Evolutionary conservation across 352 stramenopile genomes (phyloP), one percentile per base, ranked within the genome.

Genomic region (Pythium periplocum): DNA sequence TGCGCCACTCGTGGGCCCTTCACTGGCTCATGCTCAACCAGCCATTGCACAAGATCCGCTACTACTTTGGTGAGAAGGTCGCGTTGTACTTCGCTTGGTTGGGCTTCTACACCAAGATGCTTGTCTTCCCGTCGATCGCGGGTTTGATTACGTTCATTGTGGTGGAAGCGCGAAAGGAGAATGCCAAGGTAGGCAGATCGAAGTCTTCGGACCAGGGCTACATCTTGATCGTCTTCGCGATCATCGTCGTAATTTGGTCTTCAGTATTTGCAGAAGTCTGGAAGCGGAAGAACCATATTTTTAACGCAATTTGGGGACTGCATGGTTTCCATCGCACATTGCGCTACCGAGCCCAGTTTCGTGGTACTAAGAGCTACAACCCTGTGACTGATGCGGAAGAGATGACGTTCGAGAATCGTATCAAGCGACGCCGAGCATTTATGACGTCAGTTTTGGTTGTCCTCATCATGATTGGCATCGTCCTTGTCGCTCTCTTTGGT

Each of bases 101-200:
- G 35, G 87, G 87, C 7, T 96, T 95, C 53, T 97, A 96, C 72
- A 97, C 88, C n/a, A 93, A 93, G 71, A 93, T 95, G 83, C 73
- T 97, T 3, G 26, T 96, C 1, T 75, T 95, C 39, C 86, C 87
- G 9, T 66, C 78, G 6, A 74, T 94, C 6, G 64, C 82, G 0
- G 89, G 89, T 11, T 70, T 96, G 46, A 78, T 90, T 47, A 87
- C 92, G 11, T 94, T 80, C 51, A 53, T 68, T 9, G 78, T 84
- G 7, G 63, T 86, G 12, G 64, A 88, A 57, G 42, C 33, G 5
- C 52, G 49, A 8, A 74, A 60, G 4, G 65, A 68, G 3, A 50
- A 78, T 11, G 55, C 71, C 10, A 64, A 57, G n/a, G 69, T 56
- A 5, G 67, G 59, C 34, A 64, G 68, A 34, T 40, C 45, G 48